Conservation (phyloP, 2,329 filamentous ascomycete species). For the Tolypocladium pustulatum region DNA sequence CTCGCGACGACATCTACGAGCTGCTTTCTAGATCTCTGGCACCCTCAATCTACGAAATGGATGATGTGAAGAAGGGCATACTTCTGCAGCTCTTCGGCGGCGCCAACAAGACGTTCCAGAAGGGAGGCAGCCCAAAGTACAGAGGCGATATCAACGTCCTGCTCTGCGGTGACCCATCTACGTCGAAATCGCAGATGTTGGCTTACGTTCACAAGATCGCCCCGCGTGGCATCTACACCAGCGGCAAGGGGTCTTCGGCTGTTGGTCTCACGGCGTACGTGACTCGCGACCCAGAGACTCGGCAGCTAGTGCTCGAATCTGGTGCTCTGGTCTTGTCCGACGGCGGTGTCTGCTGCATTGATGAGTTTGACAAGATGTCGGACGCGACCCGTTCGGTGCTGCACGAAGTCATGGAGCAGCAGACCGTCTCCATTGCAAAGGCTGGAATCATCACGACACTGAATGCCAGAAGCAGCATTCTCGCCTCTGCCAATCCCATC, state of each 20-base stretch:
- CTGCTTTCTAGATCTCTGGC: constrained; percentile 82
- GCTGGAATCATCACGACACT: constrained; percentile 94
- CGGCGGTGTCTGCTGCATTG: constrained; percentile 75
- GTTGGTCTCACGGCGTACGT: constrained; percentile 76
- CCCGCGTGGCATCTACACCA: constrained; percentile 74
- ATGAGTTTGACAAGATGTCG: constrained; percentile 82
- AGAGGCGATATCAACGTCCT: constrained; percentile 96
- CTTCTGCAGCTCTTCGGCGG: constrained; percentile 93
- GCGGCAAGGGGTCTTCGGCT: constrained; percentile 70
- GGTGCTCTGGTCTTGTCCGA: constrained; percentile 71
- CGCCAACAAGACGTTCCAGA: constrained; percentile 95
- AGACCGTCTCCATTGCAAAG: constrained; percentile 77
- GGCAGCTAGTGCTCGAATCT: constrained; percentile 71
- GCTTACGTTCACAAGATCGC: constrained; percentile 97
- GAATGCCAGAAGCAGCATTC: constrained; percentile 89
- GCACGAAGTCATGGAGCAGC: constrained; percentile 83
- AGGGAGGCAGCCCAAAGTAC: constrained; percentile 90
- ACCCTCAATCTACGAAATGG: constrained; percentile 94
- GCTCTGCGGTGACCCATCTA: constrained; percentile 93
- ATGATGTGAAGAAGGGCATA: constrained; percentile 98
- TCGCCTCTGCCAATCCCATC: constrained; percentile 95
- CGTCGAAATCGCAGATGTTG: constrained; percentile 88
- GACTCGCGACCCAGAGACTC: constrained; percentile 68
- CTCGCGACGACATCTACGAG: constrained; percentile 82
- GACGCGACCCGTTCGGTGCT: constrained; percentile 69